Evolutionary conservation across 805 yeast genomes (phyloP).

Genomic region (Candida sphagnicola): DNA sequence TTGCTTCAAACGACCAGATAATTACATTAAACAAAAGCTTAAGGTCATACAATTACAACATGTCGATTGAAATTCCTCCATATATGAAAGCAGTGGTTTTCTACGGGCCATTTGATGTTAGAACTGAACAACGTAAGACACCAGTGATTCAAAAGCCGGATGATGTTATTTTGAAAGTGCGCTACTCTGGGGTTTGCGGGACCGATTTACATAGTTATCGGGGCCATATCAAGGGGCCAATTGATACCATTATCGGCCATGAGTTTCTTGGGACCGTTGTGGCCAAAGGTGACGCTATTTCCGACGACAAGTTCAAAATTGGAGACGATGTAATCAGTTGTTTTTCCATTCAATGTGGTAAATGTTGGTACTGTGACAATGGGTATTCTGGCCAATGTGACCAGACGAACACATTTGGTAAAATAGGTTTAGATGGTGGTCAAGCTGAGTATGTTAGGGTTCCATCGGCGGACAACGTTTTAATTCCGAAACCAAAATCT

Average conservation of each 20-base stretch:
- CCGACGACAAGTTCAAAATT: constrained; percentile 24
- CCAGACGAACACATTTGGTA: constrained; percentile 54
- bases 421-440: constrained; percentile 53
- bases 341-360: constrained; percentile 57
- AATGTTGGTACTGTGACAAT: constrained; percentile 54
- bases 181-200: constrained; percentile 50
- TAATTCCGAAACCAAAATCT: constrained; percentile 39
- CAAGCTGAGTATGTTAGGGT: constrained; percentile 60
- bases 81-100: constrained; percentile 50
- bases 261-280: constrained; percentile 45
- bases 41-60: background rate
- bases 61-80: constrained; percentile 7
- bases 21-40: too few relatives aligned
- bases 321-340: constrained; percentile 47
- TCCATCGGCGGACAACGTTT: constrained; percentile 53
- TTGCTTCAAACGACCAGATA: too few relatives aligned
- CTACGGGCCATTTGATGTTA: constrained; percentile 39
- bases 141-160: constrained; percentile 35
- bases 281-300: constrained; percentile 29
- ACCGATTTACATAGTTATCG: constrained; percentile 52
- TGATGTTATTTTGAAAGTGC: constrained; percentile 47
- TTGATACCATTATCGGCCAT: constrained; percentile 47
- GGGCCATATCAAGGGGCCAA: constrained; percentile 42
- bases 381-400: constrained; percentile 56
- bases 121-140: constrained; percentile 33